Percentiles rank a stretch among this genome's conserved stretches.
These are phyloP conservation scores for Purpureocillium lavendulum DNA, from an alignment of 2,329 filamentous ascomycete species.

Conservation along the genomic window DNA sequence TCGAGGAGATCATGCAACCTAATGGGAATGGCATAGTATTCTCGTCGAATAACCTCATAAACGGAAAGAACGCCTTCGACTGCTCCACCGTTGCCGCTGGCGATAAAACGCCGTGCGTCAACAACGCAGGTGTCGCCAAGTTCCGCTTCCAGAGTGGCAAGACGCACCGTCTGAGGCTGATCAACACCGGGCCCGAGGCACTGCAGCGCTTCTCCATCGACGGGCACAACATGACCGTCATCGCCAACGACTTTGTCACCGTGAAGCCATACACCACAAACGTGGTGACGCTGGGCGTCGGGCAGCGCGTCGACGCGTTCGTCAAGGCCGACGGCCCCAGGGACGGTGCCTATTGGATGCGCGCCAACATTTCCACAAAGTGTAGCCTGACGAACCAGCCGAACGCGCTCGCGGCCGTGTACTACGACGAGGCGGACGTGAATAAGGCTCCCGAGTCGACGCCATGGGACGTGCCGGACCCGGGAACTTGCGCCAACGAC, in stretches of 20 bases:
- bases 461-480: conserved; percentile 40
- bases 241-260: conserved; percentile 56
- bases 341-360: conserved; percentile 49
- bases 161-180: conserved; percentile 49
- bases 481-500: conserved; percentile 50
- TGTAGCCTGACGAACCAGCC: conserved; percentile 42
- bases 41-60: conserved; percentile 49
- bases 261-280: conserved; percentile 54
- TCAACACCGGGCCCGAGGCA: conserved; percentile 46
- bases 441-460: conserved; percentile 37
- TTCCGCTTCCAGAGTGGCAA: conserved; percentile 44
- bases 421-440: conserved; percentile 52
- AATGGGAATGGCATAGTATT: conserved; percentile 15
- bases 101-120: conserved; percentile 35
- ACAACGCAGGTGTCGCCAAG: conserved; percentile 39
- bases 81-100: conserved; percentile 28
- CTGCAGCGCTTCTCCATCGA: conserved; percentile 49
- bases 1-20: conserved; percentile 36
- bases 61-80: conserved; percentile 52
- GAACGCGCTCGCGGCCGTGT: conserved; percentile 51
- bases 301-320: conserved; percentile 39
- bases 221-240: conserved; percentile 53
- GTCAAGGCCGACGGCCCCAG: conserved; percentile 37
- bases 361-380: conserved; percentile 37
- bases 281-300: conserved; percentile 51